A percentile compares a stretch with the other conserved stretches of the same genome.
Evolutionary conservation across 2,329 filamentous ascomycete genomes (phyloP).

Genomic region (Microdochium trichocladiopsis): DNA sequence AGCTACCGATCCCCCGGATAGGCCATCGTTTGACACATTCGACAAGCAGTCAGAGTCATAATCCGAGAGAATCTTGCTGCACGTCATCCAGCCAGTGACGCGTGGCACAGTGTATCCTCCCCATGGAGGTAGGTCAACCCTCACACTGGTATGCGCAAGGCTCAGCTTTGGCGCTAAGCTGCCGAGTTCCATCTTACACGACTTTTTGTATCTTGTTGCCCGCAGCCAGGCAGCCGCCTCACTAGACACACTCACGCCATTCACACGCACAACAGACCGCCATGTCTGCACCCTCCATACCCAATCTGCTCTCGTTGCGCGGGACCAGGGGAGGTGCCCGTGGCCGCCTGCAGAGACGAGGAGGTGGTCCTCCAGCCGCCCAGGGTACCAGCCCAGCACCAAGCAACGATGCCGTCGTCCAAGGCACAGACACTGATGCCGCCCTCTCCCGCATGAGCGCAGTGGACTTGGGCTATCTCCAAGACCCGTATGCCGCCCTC

Average conservation of each 20-base stretch:
- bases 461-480: constrained; percentile 75
- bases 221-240: no score
- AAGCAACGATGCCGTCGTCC: constrained; percentile 67
- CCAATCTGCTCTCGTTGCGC: constrained; percentile 62
- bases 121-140: no score
- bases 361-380: constrained; percentile 7
- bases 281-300: constrained; percentile 71
- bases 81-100: no score
- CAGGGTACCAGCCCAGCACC: constrained; percentile 13
- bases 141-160: no score
- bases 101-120: no score
- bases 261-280: no score
- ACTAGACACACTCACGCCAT: no score
- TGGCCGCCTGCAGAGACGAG: constrained; percentile 19
- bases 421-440: constrained; percentile 87
- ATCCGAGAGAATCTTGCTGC: no score
- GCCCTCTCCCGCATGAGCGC: constrained; percentile 84
- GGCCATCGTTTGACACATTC: no score
- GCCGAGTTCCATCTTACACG: constrained; percentile 4
- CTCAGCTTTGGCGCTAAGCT: not conserved
- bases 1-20: no score
- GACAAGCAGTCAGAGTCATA: no score
- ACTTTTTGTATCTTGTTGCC: no score
- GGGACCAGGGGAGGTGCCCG: constrained; percentile 37
- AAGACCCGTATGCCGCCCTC: constrained; percentile 68